Conservation (phyloP, 352 stramenopile genomes). For the Aphanomyces stellatus region DNA sequence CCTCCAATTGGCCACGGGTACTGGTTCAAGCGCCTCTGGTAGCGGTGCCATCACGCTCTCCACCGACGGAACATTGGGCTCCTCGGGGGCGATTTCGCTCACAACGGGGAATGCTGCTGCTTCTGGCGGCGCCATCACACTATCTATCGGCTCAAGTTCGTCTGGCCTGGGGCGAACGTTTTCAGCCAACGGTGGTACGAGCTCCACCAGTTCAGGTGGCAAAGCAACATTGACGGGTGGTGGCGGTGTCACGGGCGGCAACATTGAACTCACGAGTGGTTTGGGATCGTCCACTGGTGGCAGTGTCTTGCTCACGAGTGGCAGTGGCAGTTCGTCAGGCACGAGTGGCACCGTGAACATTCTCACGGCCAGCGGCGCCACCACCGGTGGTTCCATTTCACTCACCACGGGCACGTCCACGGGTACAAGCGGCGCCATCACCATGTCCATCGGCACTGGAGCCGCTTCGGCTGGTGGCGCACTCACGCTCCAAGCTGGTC, state of each 20-base stretch:
- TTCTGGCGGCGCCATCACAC: conserved; percentile 17
- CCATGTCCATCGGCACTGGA: conserved; percentile 10
- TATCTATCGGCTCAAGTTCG: conserved; percentile 14
- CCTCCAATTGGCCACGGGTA: conserved; percentile 11
- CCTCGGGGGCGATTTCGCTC: conserved; percentile 11
- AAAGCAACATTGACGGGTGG: conserved; percentile 22
- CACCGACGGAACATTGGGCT: neutral
- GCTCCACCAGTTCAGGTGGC: conserved; percentile 25
- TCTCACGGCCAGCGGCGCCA: conserved; percentile 7
- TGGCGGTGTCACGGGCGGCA: conserved; percentile 29
- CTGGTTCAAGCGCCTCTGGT: neutral
- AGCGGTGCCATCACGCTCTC: conserved; percentile 9
- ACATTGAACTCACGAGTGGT: conserved; percentile 32
- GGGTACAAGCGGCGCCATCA: conserved; percentile 3
- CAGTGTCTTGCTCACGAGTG: conserved; percentile 4
- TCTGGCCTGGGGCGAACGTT: conserved; percentile 14
- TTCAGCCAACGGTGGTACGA: conserved; percentile 25
- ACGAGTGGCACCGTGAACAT: conserved; percentile 17
- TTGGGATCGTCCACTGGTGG: conserved; percentile 4
- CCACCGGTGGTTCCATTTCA: conserved; percentile 18
- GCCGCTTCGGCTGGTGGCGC: conserved; percentile 17
- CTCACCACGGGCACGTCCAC: conserved; percentile 22
- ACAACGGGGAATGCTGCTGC: conserved; percentile 22
- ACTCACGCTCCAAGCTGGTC: neutral
- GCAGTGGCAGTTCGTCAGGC: conserved; percentile 1